Conservation (phyloP, 441 rosid genomes). For the Gossypium lobatum region DNA sequence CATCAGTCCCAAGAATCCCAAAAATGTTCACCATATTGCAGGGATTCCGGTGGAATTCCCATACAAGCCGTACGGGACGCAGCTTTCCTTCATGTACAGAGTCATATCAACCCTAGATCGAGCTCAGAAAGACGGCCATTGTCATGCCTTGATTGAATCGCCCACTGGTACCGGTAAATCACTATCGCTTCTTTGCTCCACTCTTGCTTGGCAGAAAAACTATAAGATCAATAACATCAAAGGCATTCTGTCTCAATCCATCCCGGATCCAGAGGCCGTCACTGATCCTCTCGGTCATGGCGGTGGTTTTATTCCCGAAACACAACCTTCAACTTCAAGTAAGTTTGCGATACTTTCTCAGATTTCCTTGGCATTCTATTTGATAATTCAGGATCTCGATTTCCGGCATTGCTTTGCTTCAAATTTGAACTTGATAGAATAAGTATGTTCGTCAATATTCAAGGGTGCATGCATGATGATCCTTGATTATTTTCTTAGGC, state of each 20-base stretch:
- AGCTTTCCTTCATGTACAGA: slow-evolving; percentile 91
- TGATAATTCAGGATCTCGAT: background rate
- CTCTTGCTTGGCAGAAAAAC: slow-evolving; percentile 86
- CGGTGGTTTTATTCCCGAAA: slow-evolving; percentile 86
- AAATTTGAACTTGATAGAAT: background rate
- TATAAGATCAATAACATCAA: slow-evolving; percentile 34
- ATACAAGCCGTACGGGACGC: slow-evolving; percentile 88
- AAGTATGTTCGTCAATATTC: background rate
- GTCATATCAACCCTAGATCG: slow-evolving; percentile 92
- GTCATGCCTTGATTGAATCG: slow-evolving; percentile 89
- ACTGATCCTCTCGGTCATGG: slow-evolving; percentile 75
- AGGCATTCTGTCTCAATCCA: slow-evolving; percentile 36
- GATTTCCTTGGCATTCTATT: background rate
- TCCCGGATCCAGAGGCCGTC: slow-evolving; percentile 58
- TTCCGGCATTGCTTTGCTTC: background rate
- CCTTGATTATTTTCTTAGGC: slow-evolving; percentile 25
- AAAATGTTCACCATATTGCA: slow-evolving; percentile 50
- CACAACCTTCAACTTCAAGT: slow-evolving; percentile 70
- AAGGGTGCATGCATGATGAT: background rate
- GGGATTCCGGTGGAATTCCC: slow-evolving; percentile 87
- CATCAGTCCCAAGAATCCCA: slow-evolving; percentile 32
- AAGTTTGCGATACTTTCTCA: slow-evolving; percentile 14
- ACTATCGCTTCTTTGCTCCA: slow-evolving; percentile 91
- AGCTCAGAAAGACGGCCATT: slow-evolving; percentile 74
- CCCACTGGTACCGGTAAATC: slow-evolving; percentile 98